Evolutionary conservation across 2,329 filamentous ascomycete species (phyloP).

Genomic region (Alternaria burnsii): DNA sequence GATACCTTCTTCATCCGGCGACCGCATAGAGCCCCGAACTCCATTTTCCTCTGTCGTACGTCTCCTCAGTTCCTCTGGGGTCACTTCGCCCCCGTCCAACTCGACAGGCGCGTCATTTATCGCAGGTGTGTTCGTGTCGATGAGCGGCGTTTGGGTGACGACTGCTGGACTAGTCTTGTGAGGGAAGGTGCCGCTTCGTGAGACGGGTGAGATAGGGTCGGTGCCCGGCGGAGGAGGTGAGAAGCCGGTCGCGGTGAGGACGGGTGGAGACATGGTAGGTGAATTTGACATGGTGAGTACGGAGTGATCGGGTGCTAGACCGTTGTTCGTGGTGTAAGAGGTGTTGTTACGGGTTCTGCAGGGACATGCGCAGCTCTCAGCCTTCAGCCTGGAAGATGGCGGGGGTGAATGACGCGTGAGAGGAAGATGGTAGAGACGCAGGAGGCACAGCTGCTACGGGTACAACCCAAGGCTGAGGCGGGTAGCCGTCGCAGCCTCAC

Average conservation of each 20-base stretch:
- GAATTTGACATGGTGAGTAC: constrained; percentile 15
- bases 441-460: not conserved
- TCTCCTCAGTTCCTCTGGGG: constrained; percentile 33
- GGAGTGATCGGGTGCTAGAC: too few species aligned
- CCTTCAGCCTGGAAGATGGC: not conserved
- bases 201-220: constrained; percentile 34
- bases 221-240: constrained; percentile 1
- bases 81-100: constrained; percentile 49
- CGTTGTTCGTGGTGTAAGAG: not conserved
- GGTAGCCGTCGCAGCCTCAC: constrained; percentile 2
- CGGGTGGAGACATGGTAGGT: constrained; percentile 28
- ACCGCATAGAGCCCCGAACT: constrained; percentile 15
- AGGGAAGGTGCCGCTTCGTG: constrained; percentile 30
- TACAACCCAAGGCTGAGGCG: constrained; percentile 6
- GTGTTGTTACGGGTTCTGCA: not conserved
- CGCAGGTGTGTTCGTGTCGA: constrained; percentile 50
- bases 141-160: constrained; percentile 40
- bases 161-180: constrained; percentile 38
- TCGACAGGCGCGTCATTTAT: constrained; percentile 57
- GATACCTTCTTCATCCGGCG: constrained; percentile 39
- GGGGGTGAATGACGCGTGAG: not conserved
- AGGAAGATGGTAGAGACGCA: not conserved
- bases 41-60: constrained; percentile 22
- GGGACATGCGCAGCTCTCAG: not conserved
- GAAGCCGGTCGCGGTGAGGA: constrained; percentile 7